These are phyloP conservation scores for Naganishia sp. DNA, from an alignment of 1,284 basidiomycete species.

Conservation along the genomic window DNA sequence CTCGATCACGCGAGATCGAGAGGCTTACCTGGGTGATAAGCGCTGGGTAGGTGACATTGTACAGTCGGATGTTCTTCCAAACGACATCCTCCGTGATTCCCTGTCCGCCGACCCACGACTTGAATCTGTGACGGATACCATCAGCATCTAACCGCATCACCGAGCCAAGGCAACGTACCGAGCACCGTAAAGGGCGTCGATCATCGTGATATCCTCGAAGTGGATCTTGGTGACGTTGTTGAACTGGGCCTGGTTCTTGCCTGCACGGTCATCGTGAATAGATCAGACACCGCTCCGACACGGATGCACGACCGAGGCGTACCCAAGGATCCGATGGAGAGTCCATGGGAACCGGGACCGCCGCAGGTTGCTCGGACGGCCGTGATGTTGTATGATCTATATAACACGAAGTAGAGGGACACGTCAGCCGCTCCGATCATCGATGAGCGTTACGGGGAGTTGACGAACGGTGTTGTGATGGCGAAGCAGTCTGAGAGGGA, in stretches of 20 bases:
- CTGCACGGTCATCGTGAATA: not conserved
- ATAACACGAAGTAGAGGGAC: slow-evolving; percentile 48
- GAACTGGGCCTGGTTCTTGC: slow-evolving; percentile 46
- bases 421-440: slow-evolving; percentile 55
- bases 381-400: slow-evolving; percentile 56
- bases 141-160: not conserved
- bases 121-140: slow-evolving; percentile 40
- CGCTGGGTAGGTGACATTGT: slow-evolving; percentile 57
- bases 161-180: slow-evolving; percentile 10
- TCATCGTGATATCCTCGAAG: slow-evolving; percentile 39
- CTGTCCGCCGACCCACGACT: slow-evolving; percentile 58
- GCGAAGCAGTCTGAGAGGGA: slow-evolving; percentile 3
- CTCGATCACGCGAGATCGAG: not conserved
- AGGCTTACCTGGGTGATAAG: slow-evolving; percentile 55
- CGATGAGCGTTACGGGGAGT: slow-evolving; percentile 55
- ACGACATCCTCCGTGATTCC: slow-evolving; percentile 56
- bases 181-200: slow-evolving; percentile 57
- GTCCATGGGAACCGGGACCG: slow-evolving; percentile 58
- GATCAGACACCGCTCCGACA: not conserved
- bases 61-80: slow-evolving; percentile 53
- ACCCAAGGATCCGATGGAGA: slow-evolving; percentile 58
- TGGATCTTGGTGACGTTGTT: slow-evolving; percentile 37
- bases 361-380: slow-evolving; percentile 56
- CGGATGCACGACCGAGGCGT: slow-evolving; percentile 16
- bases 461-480: slow-evolving; percentile 46